Evolutionary conservation across 1,139 yeast species (phyloP).

Genomic region (Candida labiduridarum): DNA sequence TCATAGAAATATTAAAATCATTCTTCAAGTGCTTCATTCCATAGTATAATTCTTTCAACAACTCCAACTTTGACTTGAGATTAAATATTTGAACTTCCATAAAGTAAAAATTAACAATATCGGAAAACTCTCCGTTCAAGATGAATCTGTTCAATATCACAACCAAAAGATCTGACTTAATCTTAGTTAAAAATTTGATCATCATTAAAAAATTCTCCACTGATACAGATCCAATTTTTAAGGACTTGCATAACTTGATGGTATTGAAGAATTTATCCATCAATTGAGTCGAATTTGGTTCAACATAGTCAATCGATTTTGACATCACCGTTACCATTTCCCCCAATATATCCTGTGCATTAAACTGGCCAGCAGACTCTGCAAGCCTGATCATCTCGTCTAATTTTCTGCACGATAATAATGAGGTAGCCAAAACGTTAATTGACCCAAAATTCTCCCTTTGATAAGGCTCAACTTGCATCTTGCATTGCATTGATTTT

Average conservation of each 20-base stretch:
- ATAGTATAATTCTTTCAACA: slow-evolving; percentile 22
- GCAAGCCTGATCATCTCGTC: slow-evolving; percentile 20
- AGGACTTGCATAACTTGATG: slow-evolving; percentile 24
- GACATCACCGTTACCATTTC: slow-evolving; percentile 6
- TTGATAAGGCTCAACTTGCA: slow-evolving; percentile 1
- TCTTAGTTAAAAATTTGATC: slow-evolving; percentile 29
- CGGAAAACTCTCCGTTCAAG: slow-evolving; percentile 18
- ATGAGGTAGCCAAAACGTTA: slow-evolving; percentile 11
- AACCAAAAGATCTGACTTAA: slow-evolving; percentile 28
- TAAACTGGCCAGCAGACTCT: slow-evolving; percentile 15
- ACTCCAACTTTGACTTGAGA: slow-evolving; percentile 18
- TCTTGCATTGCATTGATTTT: slow-evolving; percentile 16
- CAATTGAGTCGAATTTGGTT: slow-evolving; percentile 2
- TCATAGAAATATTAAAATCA: slow-evolving; percentile 3
- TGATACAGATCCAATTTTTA: slow-evolving; percentile 22
- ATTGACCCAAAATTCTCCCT: slow-evolving; percentile 11
- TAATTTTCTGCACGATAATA: slow-evolving; percentile 15
- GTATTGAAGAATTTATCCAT: slow-evolving; percentile 14
- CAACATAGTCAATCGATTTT: not conserved
- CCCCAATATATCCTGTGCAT: slow-evolving; percentile 5
- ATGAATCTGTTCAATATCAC: slow-evolving; percentile 33
- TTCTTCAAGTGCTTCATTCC: slow-evolving; percentile 3
- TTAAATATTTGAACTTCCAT: slow-evolving; percentile 27
- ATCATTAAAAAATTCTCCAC: slow-evolving; percentile 27
- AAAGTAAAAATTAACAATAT: slow-evolving; percentile 31